A percentile compares a stretch with the other conserved stretches of the same genome.
Evolutionary conservation across 768 basidiomycete species (phyloP).

Genomic region (Filobasidium floriforme): DNA sequence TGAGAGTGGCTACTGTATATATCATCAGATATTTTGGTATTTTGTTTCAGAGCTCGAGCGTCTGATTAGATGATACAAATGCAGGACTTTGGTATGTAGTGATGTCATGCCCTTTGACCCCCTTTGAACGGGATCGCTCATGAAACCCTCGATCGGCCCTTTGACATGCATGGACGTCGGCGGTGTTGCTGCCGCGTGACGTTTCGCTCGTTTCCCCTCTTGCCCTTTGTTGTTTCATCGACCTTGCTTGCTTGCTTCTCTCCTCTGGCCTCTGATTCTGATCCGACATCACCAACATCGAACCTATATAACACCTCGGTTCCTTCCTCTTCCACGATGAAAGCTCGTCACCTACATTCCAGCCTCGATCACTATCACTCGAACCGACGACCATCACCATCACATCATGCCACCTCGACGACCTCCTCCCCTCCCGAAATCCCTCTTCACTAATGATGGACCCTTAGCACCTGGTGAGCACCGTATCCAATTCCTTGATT

Average conservation of each 20-base stretch:
- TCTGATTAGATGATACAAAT: no score
- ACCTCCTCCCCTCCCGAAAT: background rate
- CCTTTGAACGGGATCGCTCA: no score
- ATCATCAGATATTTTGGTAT: no score
- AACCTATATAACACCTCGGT: background rate
- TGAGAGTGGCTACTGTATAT: no score
- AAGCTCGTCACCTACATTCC: background rate
- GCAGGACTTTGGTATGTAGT: no score
- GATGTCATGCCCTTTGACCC: no score
- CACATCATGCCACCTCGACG: background rate
- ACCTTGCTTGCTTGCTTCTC: background rate
- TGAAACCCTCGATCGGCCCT: no score
- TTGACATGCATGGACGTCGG: no score
- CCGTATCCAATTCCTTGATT: background rate
- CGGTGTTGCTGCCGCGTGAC: no score
- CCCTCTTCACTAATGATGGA: background rate
- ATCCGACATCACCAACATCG: background rate
- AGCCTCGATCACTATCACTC: background rate
- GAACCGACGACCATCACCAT: background rate
- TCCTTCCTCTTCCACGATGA: background rate
- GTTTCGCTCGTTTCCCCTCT: no score
- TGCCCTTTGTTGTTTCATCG: no score
- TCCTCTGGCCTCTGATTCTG: background rate
- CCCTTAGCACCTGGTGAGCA: conserved; percentile 1
- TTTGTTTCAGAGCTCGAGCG: no score